phyloP scores from a whole-genome alignment of 129 eudicot species.

The Pseudognaphalium luteoalbum region DNA sequence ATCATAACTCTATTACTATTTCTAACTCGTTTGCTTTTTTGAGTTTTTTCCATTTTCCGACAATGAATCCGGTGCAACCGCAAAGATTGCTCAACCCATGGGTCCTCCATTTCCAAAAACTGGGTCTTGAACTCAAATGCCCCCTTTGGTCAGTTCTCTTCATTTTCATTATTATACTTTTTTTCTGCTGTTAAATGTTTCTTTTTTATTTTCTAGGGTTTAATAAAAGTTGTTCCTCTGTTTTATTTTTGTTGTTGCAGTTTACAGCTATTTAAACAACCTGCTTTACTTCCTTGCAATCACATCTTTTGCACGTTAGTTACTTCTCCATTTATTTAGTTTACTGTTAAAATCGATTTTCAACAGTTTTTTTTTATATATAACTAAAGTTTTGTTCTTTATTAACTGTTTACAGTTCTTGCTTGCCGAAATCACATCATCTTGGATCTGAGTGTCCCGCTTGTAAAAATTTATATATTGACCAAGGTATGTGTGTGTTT shows the following conservation, averaged over 20 bases:
- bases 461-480: conserved; percentile 49
- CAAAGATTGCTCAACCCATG: conserved; percentile 52
- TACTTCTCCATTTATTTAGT: neutral
- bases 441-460: conserved; percentile 53
- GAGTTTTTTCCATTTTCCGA: neutral
- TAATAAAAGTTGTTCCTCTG: neutral
- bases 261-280: conserved; percentile 55
- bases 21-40: neutral
- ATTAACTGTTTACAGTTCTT: conserved; percentile 33
- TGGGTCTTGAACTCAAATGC: conserved; percentile 84
- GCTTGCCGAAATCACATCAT: conserved; percentile 42
- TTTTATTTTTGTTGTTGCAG: conserved; percentile 34
- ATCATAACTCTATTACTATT: too few species aligned
- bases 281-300: conserved; percentile 74
- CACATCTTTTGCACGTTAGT: conserved; percentile 91
- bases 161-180: neutral
- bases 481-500: conserved; percentile 46
- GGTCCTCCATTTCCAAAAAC: conserved; percentile 74
- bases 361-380: neutral
- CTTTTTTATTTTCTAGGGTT: neutral
- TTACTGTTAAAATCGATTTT: neutral
- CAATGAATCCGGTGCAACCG: neutral
- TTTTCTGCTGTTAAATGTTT: neutral
- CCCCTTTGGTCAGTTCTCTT: conserved; percentile 59
- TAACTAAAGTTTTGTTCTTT: neutral